Evolutionary conservation across 148 eudicot species (phyloP).

Genomic region (Fagopyrum homotropicum): DNA sequence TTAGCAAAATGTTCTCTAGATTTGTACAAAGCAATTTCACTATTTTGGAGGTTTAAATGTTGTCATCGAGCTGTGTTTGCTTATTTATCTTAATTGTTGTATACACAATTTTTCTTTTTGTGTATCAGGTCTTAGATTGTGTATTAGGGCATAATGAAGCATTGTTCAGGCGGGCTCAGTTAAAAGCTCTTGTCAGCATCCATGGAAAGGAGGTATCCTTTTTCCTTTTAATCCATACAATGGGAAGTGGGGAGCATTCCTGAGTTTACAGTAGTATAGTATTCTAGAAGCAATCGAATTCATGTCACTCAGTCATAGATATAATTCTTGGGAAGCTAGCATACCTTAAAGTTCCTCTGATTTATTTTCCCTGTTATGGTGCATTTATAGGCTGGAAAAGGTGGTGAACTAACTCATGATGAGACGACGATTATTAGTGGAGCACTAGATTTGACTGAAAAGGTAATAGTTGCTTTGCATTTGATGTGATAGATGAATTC

Average conservation of each 20-base stretch:
- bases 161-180: conserved; percentile 47
- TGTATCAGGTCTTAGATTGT: conserved; percentile 43
- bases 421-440: conserved; percentile 48
- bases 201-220: conserved; percentile 43
- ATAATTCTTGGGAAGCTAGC: not conserved
- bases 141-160: conserved; percentile 46
- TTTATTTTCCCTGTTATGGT: not conserved
- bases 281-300: not conserved
- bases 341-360: not conserved
- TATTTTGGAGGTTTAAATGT: not conserved
- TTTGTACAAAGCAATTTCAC: not conserved
- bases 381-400: conserved; percentile 39
- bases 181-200: conserved; percentile 57
- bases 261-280: not conserved
- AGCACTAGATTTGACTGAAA: conserved; percentile 46
- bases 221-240: not conserved
- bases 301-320: not conserved
- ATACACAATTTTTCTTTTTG: not conserved
- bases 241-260: not conserved
- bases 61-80: not conserved
- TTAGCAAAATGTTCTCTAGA: not conserved
- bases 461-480: conserved; percentile 21
- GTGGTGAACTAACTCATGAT: conserved; percentile 44
- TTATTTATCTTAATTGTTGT: not conserved
- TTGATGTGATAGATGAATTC: not conserved